Base-by-base conservation (phyloP, 139 green algal genomes). In the Picochlorum sp. region DNA sequence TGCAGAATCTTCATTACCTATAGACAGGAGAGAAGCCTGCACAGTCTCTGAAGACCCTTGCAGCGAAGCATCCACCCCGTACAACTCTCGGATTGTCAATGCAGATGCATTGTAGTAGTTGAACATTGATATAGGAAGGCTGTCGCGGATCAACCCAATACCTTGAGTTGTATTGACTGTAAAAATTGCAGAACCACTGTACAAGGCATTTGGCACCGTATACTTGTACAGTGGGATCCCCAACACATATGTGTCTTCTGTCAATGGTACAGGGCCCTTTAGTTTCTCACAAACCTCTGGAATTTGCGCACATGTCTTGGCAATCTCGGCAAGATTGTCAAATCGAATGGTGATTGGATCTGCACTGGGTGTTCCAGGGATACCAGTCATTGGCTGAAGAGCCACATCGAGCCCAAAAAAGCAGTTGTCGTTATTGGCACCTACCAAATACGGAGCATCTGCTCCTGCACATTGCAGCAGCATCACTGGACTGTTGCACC, bases 81-180 rank as follows among this genome's bases (percentile, higher is more conserved):
- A 54, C 6, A 23, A 54, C 23, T 54, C 47, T 20, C 47, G 16
- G 6, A 54, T 23, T 54, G 47, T 23, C 47, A 20, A 8, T 9
- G 47, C 47, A n/a, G 47, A 54, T n/a, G 47, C 47, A 54, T 54
- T 54, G 47, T 23, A 54, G 18, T 54, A 54, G 47, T 54, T 54
- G 47, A 23, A 54, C 6, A 54, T 54, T n/a, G 47, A 54, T 13
- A 41, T 41, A 3, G 34, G 34, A 41, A 41, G 34, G 34, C 8
- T 10, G 8, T 41, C 34, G 7, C 34, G 34, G 34, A 41, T 41
- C 15, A 20, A 13, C 46, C 46, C 18, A n/a, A 52, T 18, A 20
- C 16, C 16, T 7, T 10, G 9, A 52, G 46, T n/a, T 13, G 16
- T 8, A 6, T 52, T 52, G 16, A 52, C 46, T 23, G 46, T 52